These are phyloP conservation scores for Lichtheimia corymbifera DNA, from an alignment of 371 early-diverging fungal genomes.

Conservation along the genomic window DNA sequence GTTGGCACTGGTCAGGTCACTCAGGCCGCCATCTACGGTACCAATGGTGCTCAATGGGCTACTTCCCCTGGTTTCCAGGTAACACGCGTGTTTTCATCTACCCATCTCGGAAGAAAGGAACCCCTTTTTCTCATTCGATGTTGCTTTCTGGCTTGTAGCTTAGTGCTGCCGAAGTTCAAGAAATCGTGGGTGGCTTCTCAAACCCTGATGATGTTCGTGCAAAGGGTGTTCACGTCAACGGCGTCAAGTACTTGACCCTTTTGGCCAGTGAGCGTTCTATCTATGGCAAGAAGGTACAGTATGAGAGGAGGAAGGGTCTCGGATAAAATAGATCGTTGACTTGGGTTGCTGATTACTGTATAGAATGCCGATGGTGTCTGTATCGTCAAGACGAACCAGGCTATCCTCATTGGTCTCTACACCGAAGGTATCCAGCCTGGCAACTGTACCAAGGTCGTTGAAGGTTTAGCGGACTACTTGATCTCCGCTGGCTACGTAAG, in stretches of 20 bases:
- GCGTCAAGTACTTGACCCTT: slow-evolving; percentile 76
- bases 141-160: slow-evolving; percentile 40
- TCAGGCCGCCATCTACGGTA: slow-evolving; percentile 82
- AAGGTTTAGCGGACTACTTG: slow-evolving; percentile 84
- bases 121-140: not conserved
- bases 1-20: slow-evolving; percentile 74
- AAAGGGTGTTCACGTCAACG: slow-evolving; percentile 67
- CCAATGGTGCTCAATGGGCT: slow-evolving; percentile 82
- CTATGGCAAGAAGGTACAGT: slow-evolving; percentile 79
- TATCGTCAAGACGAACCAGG: slow-evolving; percentile 82
- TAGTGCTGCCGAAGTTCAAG: slow-evolving; percentile 53
- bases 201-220: slow-evolving; percentile 61
- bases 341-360: no score
- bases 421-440: slow-evolving; percentile 71
- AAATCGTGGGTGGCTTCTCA: slow-evolving; percentile 64
- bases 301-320: slow-evolving; percentile 5
- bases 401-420: slow-evolving; percentile 78
- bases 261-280: slow-evolving; percentile 67
- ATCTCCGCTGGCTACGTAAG: slow-evolving; percentile 69
- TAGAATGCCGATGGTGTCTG: slow-evolving; percentile 74
- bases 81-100: slow-evolving; percentile 16
- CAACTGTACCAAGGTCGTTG: slow-evolving; percentile 77
- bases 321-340: not conserved
- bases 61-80: slow-evolving; percentile 70
- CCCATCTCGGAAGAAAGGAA: slow-evolving; percentile 7